Base-by-base conservation (phyloP, 495 filamentous ascomycete species). In the Xylaria acuta region DNA sequence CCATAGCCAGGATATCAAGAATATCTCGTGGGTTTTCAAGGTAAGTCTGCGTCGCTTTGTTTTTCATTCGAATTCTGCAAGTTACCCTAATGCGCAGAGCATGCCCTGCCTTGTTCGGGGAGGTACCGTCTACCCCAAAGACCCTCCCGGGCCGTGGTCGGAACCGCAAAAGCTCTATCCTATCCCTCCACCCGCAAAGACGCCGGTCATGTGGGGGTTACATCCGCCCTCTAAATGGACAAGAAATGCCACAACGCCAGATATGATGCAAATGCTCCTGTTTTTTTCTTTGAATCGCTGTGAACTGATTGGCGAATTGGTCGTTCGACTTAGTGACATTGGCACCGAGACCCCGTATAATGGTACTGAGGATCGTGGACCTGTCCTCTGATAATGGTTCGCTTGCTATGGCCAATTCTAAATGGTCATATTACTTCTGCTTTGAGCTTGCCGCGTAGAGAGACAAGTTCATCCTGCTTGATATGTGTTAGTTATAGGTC, bases 381-480 rank as follows among this genome's bases (percentile, higher is more conserved):
- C 38, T 32, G 58, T 53, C 25, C 12, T 30, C 25, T 12, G 7
- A 14, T 18, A 34, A 34, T 49, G 47, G n/a, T 20, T 64, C 36
- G 34, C 32, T 64, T 64, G n/a, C 32, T 54, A 53, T 43, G 30
- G n/a, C 32, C 30, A 41, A 32, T 34, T 11, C 45, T 9, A 7
- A 11, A 43, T 51, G 12, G 32, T 71, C 47, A 71, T 59, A 59
- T 30, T 25, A 71, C 64, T 53, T 79, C 77, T 25, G 64, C 71
- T 73, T 78, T 79, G 27, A 76, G 45, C 70, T 79, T 79, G 27
- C 72, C 69, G 62, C 77, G 74, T 30, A 71, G 47, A 30, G 77
- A 78, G 41, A 74, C 70, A 43, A 79, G 60, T 27, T 79, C 77
- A 49, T 79, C 77, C 77, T 79, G 76, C 73, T 79, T 76, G 62